Evolutionary conservation across 257 asterid genomes (phyloP).

Genomic region (Schizonepeta tenuifolia): DNA sequence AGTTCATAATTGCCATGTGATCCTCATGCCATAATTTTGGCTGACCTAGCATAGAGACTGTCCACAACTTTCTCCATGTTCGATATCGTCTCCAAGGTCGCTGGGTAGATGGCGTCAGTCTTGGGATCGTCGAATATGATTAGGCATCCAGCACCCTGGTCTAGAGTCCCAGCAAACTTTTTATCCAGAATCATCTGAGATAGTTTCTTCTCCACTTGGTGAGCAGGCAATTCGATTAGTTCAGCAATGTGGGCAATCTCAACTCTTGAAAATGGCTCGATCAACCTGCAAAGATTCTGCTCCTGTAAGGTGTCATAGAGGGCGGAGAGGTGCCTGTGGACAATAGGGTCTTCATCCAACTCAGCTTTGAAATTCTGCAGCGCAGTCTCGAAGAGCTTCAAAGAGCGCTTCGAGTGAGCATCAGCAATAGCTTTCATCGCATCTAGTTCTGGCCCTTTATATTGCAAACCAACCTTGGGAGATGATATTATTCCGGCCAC

Average conservation of each 20-base stretch:
- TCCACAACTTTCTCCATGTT: conserved; percentile 72
- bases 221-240: conserved; percentile 58
- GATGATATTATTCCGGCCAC: conserved; percentile 67
- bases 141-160: conserved; percentile 71
- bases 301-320: conserved; percentile 64
- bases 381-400: conserved; percentile 62
- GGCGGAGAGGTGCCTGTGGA: conserved; percentile 69
- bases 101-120: conserved; percentile 64
- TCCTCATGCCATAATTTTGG: conserved; percentile 59
- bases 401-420: conserved; percentile 65
- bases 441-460: conserved; percentile 66
- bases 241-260: conserved; percentile 66
- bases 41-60: conserved; percentile 67
- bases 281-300: conserved; percentile 74
- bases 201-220: conserved; percentile 60
- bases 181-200: conserved; percentile 71
- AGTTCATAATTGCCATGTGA: not conserved
- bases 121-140: conserved; percentile 63
- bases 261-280: conserved; percentile 66
- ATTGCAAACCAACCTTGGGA: conserved; percentile 62
- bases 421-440: conserved; percentile 77
- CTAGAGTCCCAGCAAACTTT: conserved; percentile 71
- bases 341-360: conserved; percentile 69
- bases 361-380: conserved; percentile 58
- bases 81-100: conserved; percentile 57